Conservation (phyloP, 1,139 yeast genomes). For the Yarrowia galli region DNA sequence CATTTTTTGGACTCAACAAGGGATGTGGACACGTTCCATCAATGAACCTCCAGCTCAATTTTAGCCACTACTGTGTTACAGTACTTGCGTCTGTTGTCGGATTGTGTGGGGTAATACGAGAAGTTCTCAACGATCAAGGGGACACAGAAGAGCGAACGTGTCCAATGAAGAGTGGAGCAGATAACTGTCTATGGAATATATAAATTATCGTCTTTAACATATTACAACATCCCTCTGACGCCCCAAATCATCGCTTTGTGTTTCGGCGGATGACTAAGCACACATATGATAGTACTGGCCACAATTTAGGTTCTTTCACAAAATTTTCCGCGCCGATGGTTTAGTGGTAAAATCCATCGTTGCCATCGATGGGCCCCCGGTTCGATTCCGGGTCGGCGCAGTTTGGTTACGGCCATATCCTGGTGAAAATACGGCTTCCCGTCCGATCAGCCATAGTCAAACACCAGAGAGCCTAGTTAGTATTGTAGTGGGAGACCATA, state of each 20-base stretch:
- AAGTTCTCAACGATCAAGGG: too few relatives aligned
- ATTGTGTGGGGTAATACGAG: too few relatives aligned
- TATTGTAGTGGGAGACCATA: slow-evolving; percentile 37
- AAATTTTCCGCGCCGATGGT: slow-evolving; percentile 21
- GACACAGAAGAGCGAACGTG: too few relatives aligned
- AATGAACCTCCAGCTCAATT: too few relatives aligned
- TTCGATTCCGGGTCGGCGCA: slow-evolving; percentile 38
- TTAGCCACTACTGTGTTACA: too few relatives aligned
- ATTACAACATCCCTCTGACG: not conserved
- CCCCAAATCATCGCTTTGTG: too few relatives aligned
- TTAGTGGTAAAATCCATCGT: slow-evolving; percentile 37
- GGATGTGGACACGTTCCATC: too few relatives aligned
- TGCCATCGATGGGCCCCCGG: slow-evolving; percentile 39
- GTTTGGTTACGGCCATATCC: slow-evolving; percentile 26
- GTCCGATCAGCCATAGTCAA: slow-evolving; percentile 37
- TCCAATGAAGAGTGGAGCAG: too few relatives aligned
- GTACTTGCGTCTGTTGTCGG: too few relatives aligned
- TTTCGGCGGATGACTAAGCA: not conserved
- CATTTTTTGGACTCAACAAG: too few relatives aligned
- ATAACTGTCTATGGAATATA: too few relatives aligned
- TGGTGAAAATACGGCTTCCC: slow-evolving; percentile 36
- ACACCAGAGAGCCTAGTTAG: slow-evolving; percentile 37
- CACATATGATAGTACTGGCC: not conserved
- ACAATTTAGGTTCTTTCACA: not conserved
- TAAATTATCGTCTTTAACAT: too few relatives aligned